Base-by-base conservation (phyloP, 1,139 yeast species). In the Candida sojae region DNA sequence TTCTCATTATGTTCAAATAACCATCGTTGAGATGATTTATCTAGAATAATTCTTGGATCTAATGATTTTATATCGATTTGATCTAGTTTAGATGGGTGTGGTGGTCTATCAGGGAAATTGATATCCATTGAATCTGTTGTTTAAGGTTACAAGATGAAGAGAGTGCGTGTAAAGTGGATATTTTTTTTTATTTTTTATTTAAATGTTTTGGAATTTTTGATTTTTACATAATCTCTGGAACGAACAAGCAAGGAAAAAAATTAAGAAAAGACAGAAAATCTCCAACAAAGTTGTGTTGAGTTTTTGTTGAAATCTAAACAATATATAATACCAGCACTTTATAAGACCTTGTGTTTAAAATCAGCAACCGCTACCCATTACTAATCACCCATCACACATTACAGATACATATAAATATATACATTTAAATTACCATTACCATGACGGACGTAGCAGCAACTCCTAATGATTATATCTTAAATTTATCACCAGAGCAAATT, bases 381-480 rank as follows among this genome's bases (percentile, higher is more conserved):
- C 21, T 17, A 17, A 17, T 17, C 3, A 17, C 3, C 21, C 21
- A 17, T 17, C 21, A 17, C 21, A 17, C 3, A 17, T 17, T 3
- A 17, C 21, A 17, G 2, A 17, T 2, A 35, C 11, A n/a, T 30
- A 38, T 2, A 37, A 11, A 11, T 7, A 12, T 23, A 28, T 25
- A 12, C n/a, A 13, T 23, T 9, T 13, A 13, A 29, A 29, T n/a
- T 6, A 36, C 12, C 9, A 28, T 11, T 6, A 48, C 31, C 25
- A 53, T 53, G 55, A 44, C 55, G 17, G 54, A 49, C 9, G 39
- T 48, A 25, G 53, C 66, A 26, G 54, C 73, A 6, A 67, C 75
- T 4, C 77, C 80, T 33, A 73, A 73, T 52, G 80, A 75, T 53
- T 75, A 71, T 53, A 75, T 75, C 38, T 62, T 69, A 47, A 70